phyloP scores from a whole-genome alignment of 179 eudicot genomes.

The Kewa caespitosa region DNA sequence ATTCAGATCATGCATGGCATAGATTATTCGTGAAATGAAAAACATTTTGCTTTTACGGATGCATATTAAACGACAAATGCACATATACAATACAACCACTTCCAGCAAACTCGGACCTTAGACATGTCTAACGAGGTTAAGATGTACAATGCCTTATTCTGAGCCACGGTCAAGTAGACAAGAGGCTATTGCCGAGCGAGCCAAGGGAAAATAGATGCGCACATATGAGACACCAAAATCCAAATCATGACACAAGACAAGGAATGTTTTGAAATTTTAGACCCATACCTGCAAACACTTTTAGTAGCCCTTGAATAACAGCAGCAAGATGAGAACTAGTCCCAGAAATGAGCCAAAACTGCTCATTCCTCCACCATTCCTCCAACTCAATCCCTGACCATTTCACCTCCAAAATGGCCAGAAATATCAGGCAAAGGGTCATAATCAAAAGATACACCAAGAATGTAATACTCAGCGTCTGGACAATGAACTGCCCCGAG shows the following conservation, averaged over 20 bases:
- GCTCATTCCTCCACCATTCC: slow-evolving; percentile 95
- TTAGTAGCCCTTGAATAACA: slow-evolving; percentile 76
- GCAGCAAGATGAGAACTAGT: slow-evolving; percentile 85
- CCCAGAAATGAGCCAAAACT: slow-evolving; percentile 87
- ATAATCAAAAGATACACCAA: slow-evolving; percentile 52
- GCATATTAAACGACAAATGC: no score
- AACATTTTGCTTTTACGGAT: no score
- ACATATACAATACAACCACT: no score
- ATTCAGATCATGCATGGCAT: no score
- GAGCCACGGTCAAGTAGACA: no score
- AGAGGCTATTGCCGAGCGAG: no score
- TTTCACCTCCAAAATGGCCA: slow-evolving; percentile 74
- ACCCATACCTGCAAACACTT: slow-evolving; percentile 70
- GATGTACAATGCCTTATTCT: no score
- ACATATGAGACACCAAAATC: no score
- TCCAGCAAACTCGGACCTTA: no score
- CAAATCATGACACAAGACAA: not conserved
- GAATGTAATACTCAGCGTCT: slow-evolving; percentile 51
- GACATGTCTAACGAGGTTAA: no score
- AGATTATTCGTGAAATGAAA: no score
- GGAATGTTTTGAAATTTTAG: not conserved
- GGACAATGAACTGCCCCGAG: slow-evolving; percentile 78
- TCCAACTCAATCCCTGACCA: slow-evolving; percentile 84
- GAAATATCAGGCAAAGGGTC: slow-evolving; percentile 53
- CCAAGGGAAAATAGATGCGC: no score